Conservation (phyloP, 371 early-diverging fungal species). For the Smittium culicis region DNA sequence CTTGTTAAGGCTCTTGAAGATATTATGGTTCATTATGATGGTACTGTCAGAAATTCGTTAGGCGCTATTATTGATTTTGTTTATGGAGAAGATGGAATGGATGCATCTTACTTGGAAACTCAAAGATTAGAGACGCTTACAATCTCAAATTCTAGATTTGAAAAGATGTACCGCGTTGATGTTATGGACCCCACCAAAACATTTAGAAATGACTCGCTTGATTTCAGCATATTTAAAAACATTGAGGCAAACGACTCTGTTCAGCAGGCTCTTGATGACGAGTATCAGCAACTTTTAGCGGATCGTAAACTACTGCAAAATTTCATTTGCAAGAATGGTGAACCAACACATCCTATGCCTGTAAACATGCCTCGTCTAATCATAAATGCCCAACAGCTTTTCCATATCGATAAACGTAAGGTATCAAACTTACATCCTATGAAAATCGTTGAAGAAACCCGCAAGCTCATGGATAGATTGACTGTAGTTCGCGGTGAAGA, state of each 20-base stretch:
- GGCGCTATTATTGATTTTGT: conserved; percentile 90
- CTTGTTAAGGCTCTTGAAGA: conserved; percentile 98
- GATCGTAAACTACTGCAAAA: conserved; percentile 64
- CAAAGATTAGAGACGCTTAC: conserved; percentile 61
- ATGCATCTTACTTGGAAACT: conserved; percentile 81
- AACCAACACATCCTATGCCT: conserved; percentile 75
- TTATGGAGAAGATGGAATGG: conserved; percentile 99
- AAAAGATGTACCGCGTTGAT: conserved; percentile 65
- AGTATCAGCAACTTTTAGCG: conserved; percentile 55
- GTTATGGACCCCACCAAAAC: conserved; percentile 41
- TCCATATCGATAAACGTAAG: conserved; percentile 63
- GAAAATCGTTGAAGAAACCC: conserved; percentile 57
- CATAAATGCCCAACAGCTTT: conserved; percentile 78
- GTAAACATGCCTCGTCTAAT: conserved; percentile 82
- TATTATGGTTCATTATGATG: conserved; percentile 95
- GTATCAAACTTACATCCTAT: conserved; percentile 80
- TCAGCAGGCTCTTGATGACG: conserved; percentile 62
- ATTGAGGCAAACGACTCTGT: conserved; percentile 52
- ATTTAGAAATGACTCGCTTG: conserved; percentile 48
- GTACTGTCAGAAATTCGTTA: conserved; percentile 90
- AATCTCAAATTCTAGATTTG: conserved; percentile 53
- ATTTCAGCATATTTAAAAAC: conserved; percentile 44
- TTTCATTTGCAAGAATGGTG: conserved; percentile 62
- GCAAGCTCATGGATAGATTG: conserved; percentile 46
- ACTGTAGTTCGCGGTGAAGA: conserved; percentile 81